These are phyloP conservation scores for Meyerozyma guilliermondii DNA, from an alignment of 1,139 yeast species.

Conservation along the genomic window DNA sequence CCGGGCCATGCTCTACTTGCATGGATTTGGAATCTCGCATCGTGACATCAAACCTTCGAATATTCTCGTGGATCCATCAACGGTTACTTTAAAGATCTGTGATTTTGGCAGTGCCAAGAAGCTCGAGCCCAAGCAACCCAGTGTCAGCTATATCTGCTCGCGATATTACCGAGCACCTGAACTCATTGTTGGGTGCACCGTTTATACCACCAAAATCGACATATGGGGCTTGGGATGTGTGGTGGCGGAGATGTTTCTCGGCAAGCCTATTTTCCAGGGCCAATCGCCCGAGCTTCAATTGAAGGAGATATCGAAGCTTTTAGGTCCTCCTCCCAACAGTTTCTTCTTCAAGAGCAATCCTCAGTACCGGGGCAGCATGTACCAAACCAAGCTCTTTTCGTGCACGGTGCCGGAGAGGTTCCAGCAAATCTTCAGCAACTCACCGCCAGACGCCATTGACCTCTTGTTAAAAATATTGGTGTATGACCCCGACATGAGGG, in stretches of 20 bases:
- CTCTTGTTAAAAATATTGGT: conserved; percentile 63
- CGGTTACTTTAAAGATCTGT: conserved; percentile 65
- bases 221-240: conserved; percentile 88
- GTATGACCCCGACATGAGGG: conserved; percentile 66
- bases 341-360: conserved; percentile 73
- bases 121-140: conserved; percentile 66
- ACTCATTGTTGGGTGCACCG: conserved; percentile 69
- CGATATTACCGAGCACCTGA: conserved; percentile 84
- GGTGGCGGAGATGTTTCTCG: conserved; percentile 76
- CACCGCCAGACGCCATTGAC: conserved; percentile 68
- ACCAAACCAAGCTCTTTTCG: conserved; percentile 60
- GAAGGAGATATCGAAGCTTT: conserved; percentile 68
- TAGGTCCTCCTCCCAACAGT: conserved; percentile 74
- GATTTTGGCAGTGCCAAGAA: conserved; percentile 83
- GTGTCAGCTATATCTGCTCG: conserved; percentile 75
- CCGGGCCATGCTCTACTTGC: conserved; percentile 76
- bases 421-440: conserved; percentile 62
- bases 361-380: conserved; percentile 68
- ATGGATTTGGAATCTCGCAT: conserved; percentile 74
- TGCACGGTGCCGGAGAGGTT: conserved; percentile 61
- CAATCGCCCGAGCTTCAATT: conserved; percentile 69
- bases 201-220: conserved; percentile 74
- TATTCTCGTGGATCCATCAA: conserved; percentile 65
- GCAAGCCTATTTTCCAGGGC: conserved; percentile 80
- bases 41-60: conserved; percentile 81